Conservation (phyloP, 192 early-diverging fungal genomes). For the Jimgerdemannia flammicorona region DNA sequence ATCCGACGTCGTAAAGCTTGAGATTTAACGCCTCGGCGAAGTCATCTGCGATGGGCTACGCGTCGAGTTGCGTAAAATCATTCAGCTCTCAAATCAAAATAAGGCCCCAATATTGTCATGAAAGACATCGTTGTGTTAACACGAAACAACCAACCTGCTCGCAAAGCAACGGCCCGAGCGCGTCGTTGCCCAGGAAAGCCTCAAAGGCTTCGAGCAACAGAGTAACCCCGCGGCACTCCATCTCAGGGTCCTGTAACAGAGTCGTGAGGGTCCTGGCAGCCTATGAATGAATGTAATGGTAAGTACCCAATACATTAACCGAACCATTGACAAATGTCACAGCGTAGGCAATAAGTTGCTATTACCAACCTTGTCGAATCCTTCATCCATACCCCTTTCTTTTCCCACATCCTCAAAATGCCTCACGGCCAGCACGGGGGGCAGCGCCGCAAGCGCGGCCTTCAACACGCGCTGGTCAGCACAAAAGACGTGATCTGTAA, state of each 20-base stretch:
- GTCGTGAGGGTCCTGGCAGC: constrained; percentile 7
- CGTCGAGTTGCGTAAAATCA: not conserved
- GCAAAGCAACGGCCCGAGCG: constrained; percentile 6
- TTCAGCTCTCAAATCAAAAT: no score
- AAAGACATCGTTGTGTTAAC: not conserved
- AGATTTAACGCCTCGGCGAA: constrained; percentile 30
- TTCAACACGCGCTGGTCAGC: constrained; percentile 2
- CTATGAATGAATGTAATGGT: constrained; percentile 3
- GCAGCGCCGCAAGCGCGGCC: not conserved
- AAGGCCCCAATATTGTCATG: not conserved
- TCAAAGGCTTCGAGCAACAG: constrained; percentile 24
- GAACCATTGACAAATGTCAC: no score
- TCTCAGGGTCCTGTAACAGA: constrained; percentile 12
- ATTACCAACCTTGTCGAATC: constrained; percentile 7
- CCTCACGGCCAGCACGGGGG: constrained; percentile 1
- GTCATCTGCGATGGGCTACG: constrained; percentile 7
- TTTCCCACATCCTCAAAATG: not conserved
- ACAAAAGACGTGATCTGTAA: not conserved
- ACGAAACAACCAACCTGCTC: constrained; percentile 12
- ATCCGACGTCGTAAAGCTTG: constrained; percentile 41
- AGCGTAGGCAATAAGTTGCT: not conserved
- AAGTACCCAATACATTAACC: not conserved
- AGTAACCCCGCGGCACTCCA: constrained; percentile 19
- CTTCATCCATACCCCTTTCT: not conserved
- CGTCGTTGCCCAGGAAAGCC: constrained; percentile 12